Conservation (phyloP, 495 filamentous ascomycete species). For the Penicillium lividum region DNA sequence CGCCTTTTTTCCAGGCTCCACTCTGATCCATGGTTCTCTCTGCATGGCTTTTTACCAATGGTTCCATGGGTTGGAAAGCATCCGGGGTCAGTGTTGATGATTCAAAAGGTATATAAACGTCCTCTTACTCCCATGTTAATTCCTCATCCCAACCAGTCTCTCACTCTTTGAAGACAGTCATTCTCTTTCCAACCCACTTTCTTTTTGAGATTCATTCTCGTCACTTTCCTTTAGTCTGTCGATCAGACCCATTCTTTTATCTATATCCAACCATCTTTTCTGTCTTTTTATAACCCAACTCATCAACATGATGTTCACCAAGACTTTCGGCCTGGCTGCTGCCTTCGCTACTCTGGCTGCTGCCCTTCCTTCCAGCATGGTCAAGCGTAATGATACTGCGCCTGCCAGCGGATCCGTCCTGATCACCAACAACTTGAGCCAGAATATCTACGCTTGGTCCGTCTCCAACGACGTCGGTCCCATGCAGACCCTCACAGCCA, state of each 20-base stretch:
- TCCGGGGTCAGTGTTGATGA: too few relatives aligned
- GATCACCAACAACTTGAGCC: slow-evolving; percentile 42
- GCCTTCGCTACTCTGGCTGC: slow-evolving; percentile 39
- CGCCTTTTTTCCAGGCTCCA: too few relatives aligned
- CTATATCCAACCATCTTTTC: slow-evolving; percentile 15
- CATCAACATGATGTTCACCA: slow-evolving; percentile 50
- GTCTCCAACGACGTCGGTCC: slow-evolving; percentile 28
- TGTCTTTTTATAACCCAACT: slow-evolving; percentile 16
- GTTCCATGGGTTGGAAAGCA: too few relatives aligned
- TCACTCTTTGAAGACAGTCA: slow-evolving; percentile 15
- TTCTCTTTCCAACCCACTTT: slow-evolving; percentile 16
- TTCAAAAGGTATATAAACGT: slow-evolving; percentile 26
- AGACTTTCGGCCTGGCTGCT: slow-evolving; percentile 41
- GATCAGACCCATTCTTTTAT: slow-evolving; percentile 23
- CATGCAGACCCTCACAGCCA: slow-evolving; percentile 34
- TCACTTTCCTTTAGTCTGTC: slow-evolving; percentile 27
- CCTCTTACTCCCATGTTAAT: slow-evolving; percentile 6
- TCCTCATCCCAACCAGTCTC: slow-evolving; percentile 20
- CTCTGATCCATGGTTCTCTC: background rate
- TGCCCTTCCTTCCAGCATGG: slow-evolving; percentile 37
- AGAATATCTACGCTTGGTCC: slow-evolving; percentile 45
- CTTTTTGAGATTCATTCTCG: slow-evolving; percentile 33
- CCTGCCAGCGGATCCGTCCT: slow-evolving; percentile 31
- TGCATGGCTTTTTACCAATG: slow-evolving; percentile 13
- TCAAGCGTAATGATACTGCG: slow-evolving; percentile 24